Evolutionary conservation across 2,329 filamentous ascomycete species (phyloP), one percentile per base, ranked within the genome.

Genomic region (Sarocladiaceae sp.): DNA sequence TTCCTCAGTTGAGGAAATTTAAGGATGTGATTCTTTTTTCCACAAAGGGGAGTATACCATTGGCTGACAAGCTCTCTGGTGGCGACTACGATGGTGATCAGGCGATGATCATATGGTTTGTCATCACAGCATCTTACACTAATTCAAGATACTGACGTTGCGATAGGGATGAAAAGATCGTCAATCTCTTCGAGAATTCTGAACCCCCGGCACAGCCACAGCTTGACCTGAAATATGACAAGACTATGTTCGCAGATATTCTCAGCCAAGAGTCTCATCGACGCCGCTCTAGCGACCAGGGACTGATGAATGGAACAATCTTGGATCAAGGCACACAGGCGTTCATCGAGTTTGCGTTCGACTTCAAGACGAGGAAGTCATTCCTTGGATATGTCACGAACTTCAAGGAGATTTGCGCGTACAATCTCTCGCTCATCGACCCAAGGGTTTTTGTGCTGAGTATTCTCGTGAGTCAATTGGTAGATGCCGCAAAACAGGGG

Each of bases 21-120:
- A 84, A 84, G 48, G 84, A 96, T 53, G 81, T 95, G 1, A 72
- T 93, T 12, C 74, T 96, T 0, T 96, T 97, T 51, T 72, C 86
- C 0, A 70, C 68, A 0, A 76, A 73, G 47, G 85, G 85, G 0
- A 57, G 72, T 20, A 65, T 63, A 1, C 77, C 85, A 0, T 69
- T 89, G 0, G 87, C 85, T 0, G 75, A 79, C 7, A 81, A 82
- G 53, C 67, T 91, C 0, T 87, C 85, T 1, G 87, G 87, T 0
- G 87, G 87, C 0, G 87, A 91, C 54, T 91, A 89, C 49, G 86
- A 91, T 51, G 87, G 87, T 0, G 87, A 93, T 49, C 73, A 67
- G n/a, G 78, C 85, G 4, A 90, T 85, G 84, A 64, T 88, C 0
- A 88, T 83, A 54, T 91, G 83, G 83, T n/a, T n/a, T n/a, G n/a